Conservation (phyloP, 768 basidiomycete genomes). For the Phaeotremella skinneri region DNA sequence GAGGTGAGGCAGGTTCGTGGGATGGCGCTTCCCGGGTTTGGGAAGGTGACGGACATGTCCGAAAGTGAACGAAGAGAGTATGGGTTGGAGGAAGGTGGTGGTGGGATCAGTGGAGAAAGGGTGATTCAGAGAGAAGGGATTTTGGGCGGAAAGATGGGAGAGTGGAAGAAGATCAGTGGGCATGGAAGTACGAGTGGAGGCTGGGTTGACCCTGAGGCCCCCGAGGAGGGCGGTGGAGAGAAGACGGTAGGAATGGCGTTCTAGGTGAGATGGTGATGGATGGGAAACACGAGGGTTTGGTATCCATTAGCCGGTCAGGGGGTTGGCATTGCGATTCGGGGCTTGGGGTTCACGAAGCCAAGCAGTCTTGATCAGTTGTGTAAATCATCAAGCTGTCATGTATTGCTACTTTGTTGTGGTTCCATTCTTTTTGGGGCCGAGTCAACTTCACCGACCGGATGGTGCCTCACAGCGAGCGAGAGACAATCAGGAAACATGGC, state of each 20-base stretch:
- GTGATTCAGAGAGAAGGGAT: slow-evolving; percentile 14
- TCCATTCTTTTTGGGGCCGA: no score
- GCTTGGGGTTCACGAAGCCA: no score
- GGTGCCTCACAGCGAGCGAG: no score
- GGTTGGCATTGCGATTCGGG: no score
- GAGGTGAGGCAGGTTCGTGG: slow-evolving; percentile 23
- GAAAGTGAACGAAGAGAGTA: slow-evolving; percentile 1
- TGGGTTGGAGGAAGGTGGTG: slow-evolving; percentile 14
- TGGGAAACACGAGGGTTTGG: background rate
- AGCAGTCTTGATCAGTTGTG: no score
- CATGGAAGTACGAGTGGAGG: no score
- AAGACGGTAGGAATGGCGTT: background rate
- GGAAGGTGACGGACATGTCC: slow-evolving; percentile 2
- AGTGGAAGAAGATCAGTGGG: slow-evolving; percentile 14
- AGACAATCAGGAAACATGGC: background rate
- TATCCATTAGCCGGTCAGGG: no score
- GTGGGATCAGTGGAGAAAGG: slow-evolving; percentile 12
- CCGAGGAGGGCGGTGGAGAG: background rate
- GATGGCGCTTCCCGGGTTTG: slow-evolving; percentile 29
- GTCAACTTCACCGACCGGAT: no score
- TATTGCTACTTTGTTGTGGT: no score
- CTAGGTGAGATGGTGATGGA: no score
- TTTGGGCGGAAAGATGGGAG: slow-evolving; percentile 4
- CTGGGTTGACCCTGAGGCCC: background rate
- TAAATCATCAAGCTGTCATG: no score